Conservation (phyloP, 768 basidiomycete genomes). For the Lentinula lateritia region DNA sequence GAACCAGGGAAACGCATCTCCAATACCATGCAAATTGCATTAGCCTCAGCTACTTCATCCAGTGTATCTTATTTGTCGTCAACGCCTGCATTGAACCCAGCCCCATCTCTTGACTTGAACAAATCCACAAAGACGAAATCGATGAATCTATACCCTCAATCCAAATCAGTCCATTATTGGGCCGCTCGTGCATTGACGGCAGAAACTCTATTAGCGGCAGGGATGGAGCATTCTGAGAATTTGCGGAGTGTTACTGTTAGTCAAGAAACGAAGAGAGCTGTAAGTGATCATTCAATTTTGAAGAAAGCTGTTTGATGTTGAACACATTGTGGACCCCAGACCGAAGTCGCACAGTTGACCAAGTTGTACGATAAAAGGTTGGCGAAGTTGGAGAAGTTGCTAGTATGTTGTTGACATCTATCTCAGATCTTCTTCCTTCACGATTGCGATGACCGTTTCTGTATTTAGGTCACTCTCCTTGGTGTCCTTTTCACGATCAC, state of each 20-base stretch:
- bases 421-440: neutral
- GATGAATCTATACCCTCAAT: neutral
- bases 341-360: slow-evolving; percentile 32
- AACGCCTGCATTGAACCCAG: neutral
- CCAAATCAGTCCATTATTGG: slow-evolving; percentile 55
- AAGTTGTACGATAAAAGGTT: slow-evolving; percentile 43
- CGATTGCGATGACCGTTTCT: too few species aligned
- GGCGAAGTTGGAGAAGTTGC: slow-evolving; percentile 40
- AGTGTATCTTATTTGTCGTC: too few species aligned
- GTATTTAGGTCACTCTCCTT: slow-evolving; percentile 9
- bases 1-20: neutral
- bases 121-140: neutral
- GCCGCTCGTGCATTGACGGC: slow-evolving; percentile 59
- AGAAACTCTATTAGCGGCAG: slow-evolving; percentile 52
- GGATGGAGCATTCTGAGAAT: slow-evolving; percentile 43
- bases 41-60: neutral
- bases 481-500: slow-evolving; percentile 26
- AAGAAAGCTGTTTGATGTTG: neutral
- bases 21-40: neutral
- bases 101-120: neutral
- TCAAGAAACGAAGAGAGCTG: slow-evolving; percentile 44
- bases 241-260: slow-evolving; percentile 32
- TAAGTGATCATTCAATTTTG: slow-evolving; percentile 20
- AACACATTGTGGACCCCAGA: slow-evolving; percentile 22
- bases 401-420: slow-evolving; percentile 28